phyloP scores from a whole-genome alignment of 352 stramenopile genomes.

The Phytophthora brassicae region DNA sequence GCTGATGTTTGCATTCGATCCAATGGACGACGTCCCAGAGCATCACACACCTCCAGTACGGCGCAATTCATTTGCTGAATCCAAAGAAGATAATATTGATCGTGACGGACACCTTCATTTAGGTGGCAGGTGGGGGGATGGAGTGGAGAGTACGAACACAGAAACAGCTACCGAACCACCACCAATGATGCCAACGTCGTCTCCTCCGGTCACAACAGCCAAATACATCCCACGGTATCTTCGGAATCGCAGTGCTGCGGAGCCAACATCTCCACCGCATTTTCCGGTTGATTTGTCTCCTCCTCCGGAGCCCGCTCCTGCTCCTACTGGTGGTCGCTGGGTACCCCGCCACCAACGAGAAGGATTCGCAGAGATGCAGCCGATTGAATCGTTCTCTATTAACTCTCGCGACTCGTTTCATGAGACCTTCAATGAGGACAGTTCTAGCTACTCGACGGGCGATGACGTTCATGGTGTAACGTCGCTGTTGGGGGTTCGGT shows the following conservation, averaged over 20 bases:
- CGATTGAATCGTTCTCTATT: conserved; percentile 49
- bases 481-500: conserved; percentile 77
- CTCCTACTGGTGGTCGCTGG: conserved; percentile 46
- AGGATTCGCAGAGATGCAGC: conserved; percentile 49
- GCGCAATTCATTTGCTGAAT: conserved; percentile 19
- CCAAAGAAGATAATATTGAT: conserved; percentile 32
- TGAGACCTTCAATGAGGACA: conserved; percentile 64
- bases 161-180: conserved; percentile 29
- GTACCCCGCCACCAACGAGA: conserved; percentile 59
- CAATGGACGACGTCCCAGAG: conserved; percentile 64
- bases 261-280: conserved; percentile 39
- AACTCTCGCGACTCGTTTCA: conserved; percentile 52
- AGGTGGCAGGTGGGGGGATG: conserved; percentile 23
- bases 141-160: conserved; percentile 12
- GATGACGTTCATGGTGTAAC: conserved; percentile 77
- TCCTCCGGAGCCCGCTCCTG: conserved; percentile 39
- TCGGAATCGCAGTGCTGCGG: conserved; percentile 60
- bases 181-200: conserved; percentile 52
- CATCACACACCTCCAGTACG: conserved; percentile 23
- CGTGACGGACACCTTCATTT: conserved; percentile 29
- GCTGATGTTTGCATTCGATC: conserved; percentile 79
- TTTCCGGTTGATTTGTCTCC: conserved; percentile 38
- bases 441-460: conserved; percentile 66
- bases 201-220: conserved; percentile 53
- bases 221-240: conserved; percentile 79